Evolutionary conservation across 148 eudicot genomes (phyloP).

Genomic region (Cornus suecica): DNA sequence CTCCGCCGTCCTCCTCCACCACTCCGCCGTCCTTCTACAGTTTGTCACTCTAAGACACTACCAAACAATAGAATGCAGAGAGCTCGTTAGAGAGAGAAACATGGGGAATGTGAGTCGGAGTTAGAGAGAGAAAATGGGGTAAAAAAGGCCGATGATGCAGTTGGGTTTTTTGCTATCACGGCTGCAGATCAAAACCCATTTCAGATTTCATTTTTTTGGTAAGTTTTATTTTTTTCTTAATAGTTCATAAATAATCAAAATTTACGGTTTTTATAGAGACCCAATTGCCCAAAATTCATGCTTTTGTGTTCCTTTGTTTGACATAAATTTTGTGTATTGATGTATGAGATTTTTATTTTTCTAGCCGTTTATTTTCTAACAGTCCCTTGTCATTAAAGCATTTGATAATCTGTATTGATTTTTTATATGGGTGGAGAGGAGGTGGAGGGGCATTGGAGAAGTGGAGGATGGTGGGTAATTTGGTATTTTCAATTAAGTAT

Average conservation of each 20-base stretch:
- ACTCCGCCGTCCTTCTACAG: constrained; percentile 16
- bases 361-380: not conserved
- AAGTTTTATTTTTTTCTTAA: constrained; percentile 10
- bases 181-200: constrained; percentile 25
- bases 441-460: no score
- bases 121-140: constrained; percentile 31
- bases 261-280: not conserved
- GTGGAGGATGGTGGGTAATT: no score
- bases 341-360: not conserved
- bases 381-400: not conserved
- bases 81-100: not conserved
- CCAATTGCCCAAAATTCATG: not conserved
- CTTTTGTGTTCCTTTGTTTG: constrained; percentile 1
- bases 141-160: constrained; percentile 19
- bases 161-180: constrained; percentile 22
- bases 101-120: not conserved
- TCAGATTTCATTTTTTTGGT: constrained; percentile 13
- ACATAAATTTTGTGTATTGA: not conserved
- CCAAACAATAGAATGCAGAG: constrained; percentile 12
- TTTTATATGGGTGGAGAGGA: constrained; percentile 1
- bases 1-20: no score
- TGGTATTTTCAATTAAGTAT: no score
- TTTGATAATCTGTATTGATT: constrained; percentile 1
- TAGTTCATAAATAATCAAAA: not conserved
- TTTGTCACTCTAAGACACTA: constrained; percentile 23